Evolutionary conservation across 1,139 yeast species (phyloP).

Genomic region (Taphrina deformans): DNA sequence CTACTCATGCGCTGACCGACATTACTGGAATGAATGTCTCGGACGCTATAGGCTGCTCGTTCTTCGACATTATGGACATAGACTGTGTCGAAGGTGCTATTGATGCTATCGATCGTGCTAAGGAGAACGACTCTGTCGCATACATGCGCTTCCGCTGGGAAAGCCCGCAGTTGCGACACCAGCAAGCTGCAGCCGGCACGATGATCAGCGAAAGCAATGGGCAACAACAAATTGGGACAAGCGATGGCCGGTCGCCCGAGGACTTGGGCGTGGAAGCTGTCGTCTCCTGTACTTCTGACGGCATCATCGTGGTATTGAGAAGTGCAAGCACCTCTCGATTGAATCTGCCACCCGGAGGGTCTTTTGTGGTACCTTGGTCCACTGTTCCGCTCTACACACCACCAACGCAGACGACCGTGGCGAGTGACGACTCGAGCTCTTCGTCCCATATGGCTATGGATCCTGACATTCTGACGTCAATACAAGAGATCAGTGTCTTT

Average conservation of each 20-base stretch:
- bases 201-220: neutral
- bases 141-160: constrained; percentile 37
- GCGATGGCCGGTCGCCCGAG: neutral
- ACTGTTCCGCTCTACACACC: constrained; percentile 27
- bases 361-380: constrained; percentile 36
- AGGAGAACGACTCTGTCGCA: constrained; percentile 37
- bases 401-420: constrained; percentile 13
- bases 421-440: constrained; percentile 3
- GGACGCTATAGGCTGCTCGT: constrained; percentile 26
- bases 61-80: constrained; percentile 35
- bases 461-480: neutral
- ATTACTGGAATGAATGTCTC: constrained; percentile 33
- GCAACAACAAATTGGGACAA: neutral
- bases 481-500: constrained; percentile 23
- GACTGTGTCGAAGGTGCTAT: constrained; percentile 35
- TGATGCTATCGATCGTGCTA: constrained; percentile 36
- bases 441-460: neutral
- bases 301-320: constrained; percentile 36
- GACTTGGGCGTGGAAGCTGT: constrained; percentile 36
- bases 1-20: constrained; percentile 33
- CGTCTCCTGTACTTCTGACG: constrained; percentile 37
- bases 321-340: constrained; percentile 14
- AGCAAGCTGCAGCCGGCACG: neutral
- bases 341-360: constrained; percentile 16
- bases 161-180: neutral